Evolutionary conservation across 1,284 basidiomycete genomes (phyloP), one percentile per base, ranked within the genome.

Genomic region (Chalciporus sp.): DNA sequence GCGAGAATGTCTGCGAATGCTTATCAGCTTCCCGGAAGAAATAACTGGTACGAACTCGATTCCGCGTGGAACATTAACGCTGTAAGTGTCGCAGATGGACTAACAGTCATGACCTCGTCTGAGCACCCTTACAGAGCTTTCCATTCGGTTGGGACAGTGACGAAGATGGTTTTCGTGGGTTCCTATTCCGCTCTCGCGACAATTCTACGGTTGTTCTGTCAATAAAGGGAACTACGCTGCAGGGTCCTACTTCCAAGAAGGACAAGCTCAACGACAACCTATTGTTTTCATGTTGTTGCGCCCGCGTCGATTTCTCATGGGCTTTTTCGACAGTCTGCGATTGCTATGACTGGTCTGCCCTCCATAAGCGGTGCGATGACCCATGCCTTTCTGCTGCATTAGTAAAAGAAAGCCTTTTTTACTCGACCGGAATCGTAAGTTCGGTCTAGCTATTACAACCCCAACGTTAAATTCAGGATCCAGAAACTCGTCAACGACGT

Each of bases 181-280:
- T 97, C 69, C 86, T 98, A 33, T 95, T 95, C 65, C 72, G 83
- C 41, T 86, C 92, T 7, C 81, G 83, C 28, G 84, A 88, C 64
- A 94, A 97, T 66, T 77, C 84, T 7, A 97, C 92, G 0, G 81
- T 95, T 50, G 81, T 99, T 12, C 80, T 99, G 11, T 86, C 94
- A 26, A 92, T 99, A 74, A 99, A 99, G 72, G 97, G 96, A 29
- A 99, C 97, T 0, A 94, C 91, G 63, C 52, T 81, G 64, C 68
- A 76, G 70, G 94, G 94, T 2, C 91, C 94, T 20, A 92, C 94
- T 2, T 90, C 90, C 57, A 91, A 88, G 71, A 89, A 92, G 67
- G 96, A 99, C 76, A 98, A 96, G 76, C 87, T 89, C 65, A 99
- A 99, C 67, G 97, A 99, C 73, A 99, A 99, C 66, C 74, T 97